phyloP scores from a whole-genome alignment of 441 rosid species.

The Macaranga tanarius region DNA sequence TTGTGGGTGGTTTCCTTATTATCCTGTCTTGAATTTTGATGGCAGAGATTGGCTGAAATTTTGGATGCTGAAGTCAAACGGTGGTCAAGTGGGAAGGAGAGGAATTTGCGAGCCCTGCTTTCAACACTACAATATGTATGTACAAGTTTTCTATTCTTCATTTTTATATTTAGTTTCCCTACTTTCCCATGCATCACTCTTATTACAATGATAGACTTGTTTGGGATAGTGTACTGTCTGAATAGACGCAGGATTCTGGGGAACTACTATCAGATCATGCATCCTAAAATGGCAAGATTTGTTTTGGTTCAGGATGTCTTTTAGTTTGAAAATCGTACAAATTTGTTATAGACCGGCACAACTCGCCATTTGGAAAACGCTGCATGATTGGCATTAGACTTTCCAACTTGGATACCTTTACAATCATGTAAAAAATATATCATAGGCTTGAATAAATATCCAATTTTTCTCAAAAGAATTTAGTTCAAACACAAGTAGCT shows the following conservation, averaged over 20 bases:
- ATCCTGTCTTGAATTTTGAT: constrained; percentile 20
- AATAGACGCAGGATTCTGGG: neutral
- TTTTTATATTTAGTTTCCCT: no score
- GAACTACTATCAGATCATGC: neutral
- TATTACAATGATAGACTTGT: neutral
- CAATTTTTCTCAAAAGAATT: no score
- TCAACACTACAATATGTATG: constrained; percentile 91
- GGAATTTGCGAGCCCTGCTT: constrained; percentile 86
- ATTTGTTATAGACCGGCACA: no score
- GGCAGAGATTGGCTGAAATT: constrained; percentile 74
- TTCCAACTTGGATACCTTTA: neutral
- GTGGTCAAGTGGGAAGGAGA: constrained; percentile 89
- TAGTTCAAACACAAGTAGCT: neutral
- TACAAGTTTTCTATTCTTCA: constrained; percentile 14
- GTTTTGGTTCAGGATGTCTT: no score
- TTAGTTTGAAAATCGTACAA: no score
- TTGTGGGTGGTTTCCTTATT: constrained; percentile 20
- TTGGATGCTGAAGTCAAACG: constrained; percentile 90
- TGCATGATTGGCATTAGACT: no score
- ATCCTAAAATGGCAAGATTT: no score
- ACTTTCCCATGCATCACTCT: neutral
- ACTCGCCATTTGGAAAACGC: no score
- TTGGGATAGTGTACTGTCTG: neutral
- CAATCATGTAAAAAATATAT: no score
- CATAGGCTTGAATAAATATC: no score